Base-by-base conservation (phyloP, 140 eudicot species). In the Anethum foeniculum region DNA sequence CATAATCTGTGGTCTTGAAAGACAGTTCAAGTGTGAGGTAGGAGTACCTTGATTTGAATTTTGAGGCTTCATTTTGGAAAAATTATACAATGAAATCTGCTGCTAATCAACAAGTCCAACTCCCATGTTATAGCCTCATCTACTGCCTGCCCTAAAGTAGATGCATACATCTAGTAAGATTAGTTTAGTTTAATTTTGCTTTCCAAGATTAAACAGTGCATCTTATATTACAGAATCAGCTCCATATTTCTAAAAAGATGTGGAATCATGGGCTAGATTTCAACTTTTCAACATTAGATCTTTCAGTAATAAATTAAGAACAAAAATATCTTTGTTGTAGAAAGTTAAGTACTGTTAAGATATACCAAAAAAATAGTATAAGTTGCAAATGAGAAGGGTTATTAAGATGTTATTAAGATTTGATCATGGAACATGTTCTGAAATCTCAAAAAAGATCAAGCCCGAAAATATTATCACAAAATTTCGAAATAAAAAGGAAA, bases 71-170 rank as follows among this genome's bases (percentile, higher is more conserved):
- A 60, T 9, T n/a, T 60, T 0, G 16, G 9, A 41, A 25, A 60
- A 60, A 9, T 60, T n/a, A n/a, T 23, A 60, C 28, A 9, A 23
- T 51, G 60, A 19, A 19, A 19, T 19, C 25, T 5, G 62, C 23
- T 56, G 68, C 30, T 23, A 58, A 71, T 71, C 12, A 71, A 44
- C 78, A 41, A 75, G n/a, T n/a, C 6, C 60, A 75, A 75, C 60
- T n/a, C 44, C 51, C 62, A 46, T 75, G 36, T n/a, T 11, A 23
- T 60, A 47, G 62, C 79, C 32, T 12, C 69, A 60, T 75, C 43
- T 47, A 44, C 14, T 75, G 79, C 79, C 62, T 44, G 41, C 79
- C 16, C 10, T 60, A 3, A 60, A 60, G 69, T 75, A 47, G 34
- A 75, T 6, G 1, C 5, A 75, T 0, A 0, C 8, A 21, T 56